Evolutionary conservation across 352 stramenopile genomes (phyloP).

Genomic region (Phytophthora sojae): DNA sequence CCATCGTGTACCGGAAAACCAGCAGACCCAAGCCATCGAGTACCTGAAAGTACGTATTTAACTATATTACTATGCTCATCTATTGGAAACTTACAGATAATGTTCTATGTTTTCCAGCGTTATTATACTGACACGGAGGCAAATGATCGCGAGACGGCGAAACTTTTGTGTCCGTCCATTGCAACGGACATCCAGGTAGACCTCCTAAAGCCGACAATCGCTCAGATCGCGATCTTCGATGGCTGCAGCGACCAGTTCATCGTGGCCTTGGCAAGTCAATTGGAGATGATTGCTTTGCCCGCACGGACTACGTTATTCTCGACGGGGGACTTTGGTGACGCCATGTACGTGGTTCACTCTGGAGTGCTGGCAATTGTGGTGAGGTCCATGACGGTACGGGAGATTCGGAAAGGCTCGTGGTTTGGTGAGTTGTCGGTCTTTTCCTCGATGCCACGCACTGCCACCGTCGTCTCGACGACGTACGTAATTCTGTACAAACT

Average conservation of each 20-base stretch:
- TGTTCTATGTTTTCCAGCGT: conserved; percentile 50
- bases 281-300: conserved; percentile 66
- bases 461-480: conserved; percentile 63
- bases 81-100: too few relatives aligned
- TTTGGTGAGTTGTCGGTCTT: conserved; percentile 82
- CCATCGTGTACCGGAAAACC: conserved; percentile 57
- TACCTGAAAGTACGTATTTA: conserved; percentile 66
- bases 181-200: conserved; percentile 79
- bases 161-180: conserved; percentile 77
- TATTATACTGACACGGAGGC: conserved; percentile 74
- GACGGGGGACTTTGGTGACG: conserved; percentile 62
- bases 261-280: conserved; percentile 63
- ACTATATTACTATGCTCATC: too few relatives aligned
- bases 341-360: conserved; percentile 80
- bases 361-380: conserved; percentile 72
- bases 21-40: conserved; percentile 69
- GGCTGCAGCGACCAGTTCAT: conserved; percentile 69
- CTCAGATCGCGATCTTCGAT: conserved; percentile 64
- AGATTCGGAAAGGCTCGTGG: conserved; percentile 72
- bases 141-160: conserved; percentile 73
- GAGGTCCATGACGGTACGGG: conserved; percentile 61
- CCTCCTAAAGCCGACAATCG: conserved; percentile 61
- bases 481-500: conserved; percentile 77
- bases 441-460: conserved; percentile 55
- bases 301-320: conserved; percentile 67